A percentile compares a stretch with the other conserved stretches of the same genome.
These are phyloP conservation scores for Heterobasidion irregulare DNA, from an alignment of 1,284 basidiomycete species.

Conservation along the genomic window DNA sequence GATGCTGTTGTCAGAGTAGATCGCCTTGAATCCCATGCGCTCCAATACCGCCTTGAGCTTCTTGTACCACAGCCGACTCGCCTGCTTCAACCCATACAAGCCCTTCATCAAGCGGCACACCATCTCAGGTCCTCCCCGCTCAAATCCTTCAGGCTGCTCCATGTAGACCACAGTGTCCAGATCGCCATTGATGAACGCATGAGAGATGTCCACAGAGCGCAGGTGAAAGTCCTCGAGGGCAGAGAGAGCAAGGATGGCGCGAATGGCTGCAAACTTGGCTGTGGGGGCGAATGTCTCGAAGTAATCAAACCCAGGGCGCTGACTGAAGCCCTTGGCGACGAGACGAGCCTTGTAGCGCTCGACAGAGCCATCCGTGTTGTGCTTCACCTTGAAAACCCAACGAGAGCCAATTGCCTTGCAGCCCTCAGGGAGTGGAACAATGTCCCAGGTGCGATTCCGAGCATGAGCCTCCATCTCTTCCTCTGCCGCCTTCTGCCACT, in stretches of 20 bases:
- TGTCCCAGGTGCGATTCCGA: no score
- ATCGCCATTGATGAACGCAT: background rate
- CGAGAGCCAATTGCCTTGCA: no score
- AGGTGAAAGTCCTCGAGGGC: background rate
- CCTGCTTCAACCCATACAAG: background rate
- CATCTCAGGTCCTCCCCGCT: background rate
- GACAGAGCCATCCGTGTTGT: no score
- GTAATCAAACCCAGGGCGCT: no score
- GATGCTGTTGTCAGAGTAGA: no score
- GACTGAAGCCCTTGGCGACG: no score
- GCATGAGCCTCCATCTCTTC: no score
- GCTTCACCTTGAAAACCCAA: no score
- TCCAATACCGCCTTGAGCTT: background rate
- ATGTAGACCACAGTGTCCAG: background rate
- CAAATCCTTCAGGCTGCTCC: background rate
- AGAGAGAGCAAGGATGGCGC: background rate
- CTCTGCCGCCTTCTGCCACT: no score
- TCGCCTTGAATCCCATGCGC: no score
- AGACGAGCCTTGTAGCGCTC: no score
- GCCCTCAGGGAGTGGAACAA: no score
- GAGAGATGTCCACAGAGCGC: background rate
- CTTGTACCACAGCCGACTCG: background rate
- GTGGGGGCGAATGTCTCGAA: background rate
- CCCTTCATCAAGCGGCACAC: background rate
- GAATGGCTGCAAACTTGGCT: background rate